Percentiles rank a stretch among this genome's conserved stretches.
phyloP scores from a whole-genome alignment of 202 grass and related monocot species.

The Cymbopogon flexuosus region DNA sequence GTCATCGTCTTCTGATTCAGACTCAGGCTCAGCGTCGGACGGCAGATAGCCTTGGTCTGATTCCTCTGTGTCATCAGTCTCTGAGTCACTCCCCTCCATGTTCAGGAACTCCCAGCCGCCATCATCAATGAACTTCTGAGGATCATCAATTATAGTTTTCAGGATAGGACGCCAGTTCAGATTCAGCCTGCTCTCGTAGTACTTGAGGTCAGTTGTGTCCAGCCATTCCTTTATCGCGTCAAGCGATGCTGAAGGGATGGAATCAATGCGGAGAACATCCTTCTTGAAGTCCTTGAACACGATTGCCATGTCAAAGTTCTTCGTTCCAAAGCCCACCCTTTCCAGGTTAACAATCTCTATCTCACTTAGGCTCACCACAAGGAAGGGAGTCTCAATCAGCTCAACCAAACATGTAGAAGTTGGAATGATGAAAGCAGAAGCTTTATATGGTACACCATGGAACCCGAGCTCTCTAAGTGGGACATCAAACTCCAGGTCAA shows the following conservation, averaged over 20 bases:
- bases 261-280: constrained; percentile 74
- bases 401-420: constrained; percentile 82
- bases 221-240: constrained; percentile 87
- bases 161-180: constrained; percentile 81
- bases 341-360: constrained; percentile 93
- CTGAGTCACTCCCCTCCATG: constrained; percentile 80
- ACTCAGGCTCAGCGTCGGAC: constrained; percentile 57
- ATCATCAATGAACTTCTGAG: constrained; percentile 75
- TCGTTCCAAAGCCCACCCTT: constrained; percentile 74
- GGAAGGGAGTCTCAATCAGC: constrained; percentile 66
- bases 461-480: constrained; percentile 85
- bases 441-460: constrained; percentile 83
- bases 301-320: constrained; percentile 86
- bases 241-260: constrained; percentile 64
- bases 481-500: constrained; percentile 85
- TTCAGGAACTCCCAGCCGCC: constrained; percentile 88
- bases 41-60: constrained; percentile 77
- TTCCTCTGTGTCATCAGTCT: constrained; percentile 58
- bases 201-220: constrained; percentile 80
- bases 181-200: constrained; percentile 80
- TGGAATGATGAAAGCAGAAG: constrained; percentile 89
- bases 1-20: constrained; percentile 56
- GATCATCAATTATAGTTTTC: constrained; percentile 77
- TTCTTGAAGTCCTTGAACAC: constrained; percentile 92
- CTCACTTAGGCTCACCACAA: constrained; percentile 74